These are phyloP conservation scores for Kodamaea plutei DNA, from an alignment of 1,139 yeast species.

Conservation along the genomic window DNA sequence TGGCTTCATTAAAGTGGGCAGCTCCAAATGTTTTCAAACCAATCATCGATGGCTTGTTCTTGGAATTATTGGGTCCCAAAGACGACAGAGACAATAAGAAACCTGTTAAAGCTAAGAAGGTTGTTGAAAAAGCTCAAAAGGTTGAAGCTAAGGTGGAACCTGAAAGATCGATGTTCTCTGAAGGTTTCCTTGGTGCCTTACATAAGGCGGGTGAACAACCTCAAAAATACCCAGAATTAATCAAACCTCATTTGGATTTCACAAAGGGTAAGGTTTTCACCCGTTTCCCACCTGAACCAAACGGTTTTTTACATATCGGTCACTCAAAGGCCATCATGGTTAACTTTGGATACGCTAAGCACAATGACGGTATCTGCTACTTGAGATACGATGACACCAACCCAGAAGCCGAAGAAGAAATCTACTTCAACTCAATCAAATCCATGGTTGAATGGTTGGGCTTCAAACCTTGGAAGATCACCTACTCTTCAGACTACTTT, in stretches of 20 bases:
- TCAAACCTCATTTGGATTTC: conserved; percentile 71
- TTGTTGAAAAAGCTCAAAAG: conserved; percentile 19
- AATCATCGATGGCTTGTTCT: conserved; percentile 68
- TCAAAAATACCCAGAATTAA: conserved; percentile 80
- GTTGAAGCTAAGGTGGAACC: conserved; percentile 21
- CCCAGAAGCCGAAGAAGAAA: conserved; percentile 97
- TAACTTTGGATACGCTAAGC: conserved; percentile 90
- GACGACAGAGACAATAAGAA: conserved; percentile 89
- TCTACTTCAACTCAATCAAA: conserved; percentile 77
- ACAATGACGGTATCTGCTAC: conserved; percentile 80
- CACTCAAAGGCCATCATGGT: conserved; percentile 98
- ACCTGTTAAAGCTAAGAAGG: conserved; percentile 65
- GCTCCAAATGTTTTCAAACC: conserved; percentile 84
- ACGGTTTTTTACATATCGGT: conserved; percentile 94
- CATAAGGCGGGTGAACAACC: conserved; percentile 96
- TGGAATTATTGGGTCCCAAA: conserved; percentile 80
- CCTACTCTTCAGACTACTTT: conserved; percentile 95
- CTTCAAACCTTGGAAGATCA: conserved; percentile 85
- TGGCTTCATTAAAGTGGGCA: conserved; percentile 87
- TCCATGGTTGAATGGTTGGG: conserved; percentile 93
- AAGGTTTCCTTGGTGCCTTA: conserved; percentile 92
- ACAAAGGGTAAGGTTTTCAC: conserved; percentile 85
- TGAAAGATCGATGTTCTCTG: conserved; percentile 82
- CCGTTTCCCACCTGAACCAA: conserved; percentile 98
- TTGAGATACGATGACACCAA: conserved; percentile 96